Base-by-base conservation (phyloP, 176 grass and related monocot species). In the Secale cereale region DNA sequence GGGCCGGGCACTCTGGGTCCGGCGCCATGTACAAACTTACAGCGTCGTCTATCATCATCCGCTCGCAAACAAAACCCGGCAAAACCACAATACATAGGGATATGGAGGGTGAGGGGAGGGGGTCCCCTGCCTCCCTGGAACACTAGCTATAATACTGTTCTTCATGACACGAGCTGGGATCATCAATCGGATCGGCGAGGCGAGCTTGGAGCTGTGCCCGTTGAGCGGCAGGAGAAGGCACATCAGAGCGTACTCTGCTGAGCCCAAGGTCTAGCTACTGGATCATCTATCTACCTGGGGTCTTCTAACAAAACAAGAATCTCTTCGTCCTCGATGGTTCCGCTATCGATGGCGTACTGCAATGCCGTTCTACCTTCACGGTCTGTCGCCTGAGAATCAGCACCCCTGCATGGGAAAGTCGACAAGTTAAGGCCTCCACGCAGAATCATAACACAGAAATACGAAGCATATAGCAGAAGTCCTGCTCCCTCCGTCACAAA, bases 221-320 rank as follows among this genome's bases (percentile, higher is more conserved):
- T 59, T 72, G 71, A 82, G 54, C 52, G 25, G 52, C 72, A 86
- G 52, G 19, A 56, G 19, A 36, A 40, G 1, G 60, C 23, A 3
- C 83, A 85, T 28, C 59, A 41, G 39, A 41, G 41, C 15, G 46
- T 59, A 39, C 75, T 9, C 75, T 17, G 11, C 62, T 74, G 16
- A 78, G 59, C 70, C 76, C 52, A 65, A 73, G 59, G 54, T 35
- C n/a, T 63, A 84, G 9, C 88, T 82, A 86, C 39, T 81, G 81
- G 43, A 65, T 70, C 86, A 94, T 89, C 97, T 97, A 92, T 79
- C 76, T 82, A 57, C 54, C 54, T 57, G 48, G 91, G 71, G 86
- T 91, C 92, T 77, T 94, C 94, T 80, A 97, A 84, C 80, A 99
- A 93, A 88, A 90, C 84, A 85, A 97, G 88, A 87, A 98, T 91